Evolutionary conservation across 371 early-diverging fungal species (phyloP).

Genomic region (Zychaea mexicana): DNA sequence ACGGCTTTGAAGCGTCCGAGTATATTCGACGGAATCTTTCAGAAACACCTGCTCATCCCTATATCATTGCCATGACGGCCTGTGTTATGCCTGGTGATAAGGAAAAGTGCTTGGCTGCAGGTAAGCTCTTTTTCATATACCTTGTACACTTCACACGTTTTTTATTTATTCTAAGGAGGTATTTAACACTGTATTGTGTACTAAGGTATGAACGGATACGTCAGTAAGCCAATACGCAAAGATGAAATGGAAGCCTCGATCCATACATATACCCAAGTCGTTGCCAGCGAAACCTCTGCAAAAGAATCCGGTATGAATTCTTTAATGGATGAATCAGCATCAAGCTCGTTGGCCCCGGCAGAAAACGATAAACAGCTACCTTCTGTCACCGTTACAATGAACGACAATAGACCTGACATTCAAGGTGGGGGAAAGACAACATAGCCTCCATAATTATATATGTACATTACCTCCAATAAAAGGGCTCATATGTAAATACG

Average conservation of each 20-base stretch:
- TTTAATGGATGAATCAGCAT: too few species aligned
- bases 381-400: too few species aligned
- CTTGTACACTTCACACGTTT: too few species aligned
- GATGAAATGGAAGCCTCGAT: constrained; percentile 45
- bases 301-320: too few species aligned
- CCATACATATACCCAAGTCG: constrained; percentile 27
- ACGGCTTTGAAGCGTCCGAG: constrained; percentile 46
- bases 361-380: too few species aligned
- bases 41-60: constrained; percentile 28
- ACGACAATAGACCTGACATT: too few species aligned
- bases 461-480: too few species aligned
- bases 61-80: constrained; percentile 57
- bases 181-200: background rate
- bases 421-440: too few species aligned
- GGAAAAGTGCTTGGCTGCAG: constrained; percentile 51
- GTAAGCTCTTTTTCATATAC: constrained; percentile 14
- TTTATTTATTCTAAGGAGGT: background rate
- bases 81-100: constrained; percentile 59
- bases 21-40: constrained; percentile 41
- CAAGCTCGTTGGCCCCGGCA: too few species aligned
- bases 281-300: background rate
- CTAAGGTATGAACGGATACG: constrained; percentile 33
- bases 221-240: constrained; percentile 49
- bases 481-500: too few species aligned
- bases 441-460: too few species aligned